Evolutionary conservation across 176 grass and related monocot genomes (phyloP), one percentile per base, ranked within the genome.

Genomic region (Oropetium thomaeum): DNA sequence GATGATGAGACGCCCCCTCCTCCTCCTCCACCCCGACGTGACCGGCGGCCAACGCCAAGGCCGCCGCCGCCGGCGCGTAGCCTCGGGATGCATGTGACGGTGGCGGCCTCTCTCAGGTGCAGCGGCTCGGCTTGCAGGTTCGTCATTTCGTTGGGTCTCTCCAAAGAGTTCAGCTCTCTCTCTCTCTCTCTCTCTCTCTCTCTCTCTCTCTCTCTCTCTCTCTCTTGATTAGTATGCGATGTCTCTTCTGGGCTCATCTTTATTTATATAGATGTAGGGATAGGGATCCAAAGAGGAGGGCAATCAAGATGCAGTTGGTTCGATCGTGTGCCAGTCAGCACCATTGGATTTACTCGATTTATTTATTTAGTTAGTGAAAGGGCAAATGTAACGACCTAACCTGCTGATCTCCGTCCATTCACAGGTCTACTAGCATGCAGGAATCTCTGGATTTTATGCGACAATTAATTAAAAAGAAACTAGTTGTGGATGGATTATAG

Each of bases 71-170:
- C 75, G 23, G 58, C 58, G 25, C 81, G 82, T 3, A 97, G 79
- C 71, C 94, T 93, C 0, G 94, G 94, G 72, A 97, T 89, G 77
- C 94, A 97, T 25, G 92, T 88, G 3, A 76, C 63, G 2, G 71
- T 65, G 26, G 55, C 8, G 26, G 55, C 8, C 23, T 41, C 61
- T 38, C 67, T 59, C 34, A 87, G 59, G 4, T 67, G 40, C 30
- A 82, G 67, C 0, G 73, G 73, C 59, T 82, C 73, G 8, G 31
- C 69, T 17, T 85, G 83, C 33, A 79, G 15, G 29, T 48, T 62
- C 58, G 34, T 76, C 58, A 48, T 76, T 43, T 58, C 23, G 70
- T n/a, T n/a, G n/a, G n/a, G n/a, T n/a, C n/a, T n/a, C n/a, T n/a
- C n/a, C n/a, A n/a, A n/a, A n/a, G n/a, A n/a, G n/a, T n/a, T n/a